Conservation (phyloP, 2,329 filamentous ascomycete species). For the Purpureocillium takamizusanense region DNA sequence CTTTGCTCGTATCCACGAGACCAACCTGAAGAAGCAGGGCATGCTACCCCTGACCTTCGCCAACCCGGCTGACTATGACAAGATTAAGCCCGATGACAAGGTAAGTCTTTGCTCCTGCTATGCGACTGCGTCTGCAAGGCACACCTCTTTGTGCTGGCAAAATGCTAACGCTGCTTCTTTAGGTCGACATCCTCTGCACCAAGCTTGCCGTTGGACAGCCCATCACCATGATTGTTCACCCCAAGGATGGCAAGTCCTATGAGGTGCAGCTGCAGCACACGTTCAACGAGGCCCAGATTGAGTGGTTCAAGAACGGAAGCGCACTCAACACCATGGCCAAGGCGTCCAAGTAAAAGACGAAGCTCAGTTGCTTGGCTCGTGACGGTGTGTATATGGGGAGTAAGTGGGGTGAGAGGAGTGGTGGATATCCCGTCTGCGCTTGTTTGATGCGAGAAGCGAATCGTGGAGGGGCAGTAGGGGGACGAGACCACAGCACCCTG, state of each 20-base stretch:
- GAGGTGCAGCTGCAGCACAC: constrained; percentile 85
- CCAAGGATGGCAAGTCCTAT: constrained; percentile 73
- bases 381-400: no score
- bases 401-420: no score
- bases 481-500: no score
- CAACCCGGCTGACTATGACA: constrained; percentile 95
- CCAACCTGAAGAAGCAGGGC: constrained; percentile 99
- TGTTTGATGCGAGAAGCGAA: no score
- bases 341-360: no score
- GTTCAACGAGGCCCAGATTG: constrained; percentile 95
- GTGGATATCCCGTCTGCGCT: no score
- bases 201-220: constrained; percentile 89
- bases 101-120: constrained; percentile 28
- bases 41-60: constrained; percentile 97
- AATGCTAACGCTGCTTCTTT: constrained; percentile 11
- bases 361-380: no score
- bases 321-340: constrained; percentile 99
- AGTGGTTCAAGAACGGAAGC: constrained; percentile 98
- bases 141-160: no score
- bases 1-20: constrained; percentile 99
- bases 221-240: constrained; percentile 84
- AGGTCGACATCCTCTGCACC: constrained; percentile 78
- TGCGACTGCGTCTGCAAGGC: no score
- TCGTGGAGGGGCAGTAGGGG: no score
- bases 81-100: constrained; percentile 86